Percentiles rank a stretch among this genome's conserved stretches.
phyloP scores from a whole-genome alignment of 129 eudicot genomes.

The Escallonia rubra region DNA sequence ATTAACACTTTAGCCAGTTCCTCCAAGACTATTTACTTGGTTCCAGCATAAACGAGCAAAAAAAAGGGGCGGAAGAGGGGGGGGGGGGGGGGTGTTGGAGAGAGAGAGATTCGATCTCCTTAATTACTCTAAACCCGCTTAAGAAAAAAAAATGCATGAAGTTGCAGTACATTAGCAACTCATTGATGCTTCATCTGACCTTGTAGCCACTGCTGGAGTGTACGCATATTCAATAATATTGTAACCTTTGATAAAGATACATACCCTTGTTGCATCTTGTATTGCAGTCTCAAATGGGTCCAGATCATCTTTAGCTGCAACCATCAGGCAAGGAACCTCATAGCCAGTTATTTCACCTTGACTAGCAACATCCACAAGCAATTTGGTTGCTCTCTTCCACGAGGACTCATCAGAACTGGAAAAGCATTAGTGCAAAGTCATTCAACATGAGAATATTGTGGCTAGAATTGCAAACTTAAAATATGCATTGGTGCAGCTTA shows the following conservation, averaged over 20 bases:
- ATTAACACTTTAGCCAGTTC: background rate
- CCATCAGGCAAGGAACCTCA: slow-evolving; percentile 93
- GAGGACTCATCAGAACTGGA: slow-evolving; percentile 71
- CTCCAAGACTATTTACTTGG: background rate
- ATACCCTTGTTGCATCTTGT: slow-evolving; percentile 94
- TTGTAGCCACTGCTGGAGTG: background rate
- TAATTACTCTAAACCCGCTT: no score
- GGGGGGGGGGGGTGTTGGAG: no score
- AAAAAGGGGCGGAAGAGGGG: no score
- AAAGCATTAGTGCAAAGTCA: slow-evolving; percentile 4
- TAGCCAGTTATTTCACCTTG: slow-evolving; percentile 84
- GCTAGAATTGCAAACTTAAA: background rate
- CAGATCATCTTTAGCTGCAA: slow-evolving; percentile 89
- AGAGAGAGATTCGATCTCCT: no score
- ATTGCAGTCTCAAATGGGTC: slow-evolving; percentile 75
- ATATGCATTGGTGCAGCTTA: background rate
- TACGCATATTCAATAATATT: background rate
- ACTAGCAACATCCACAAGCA: slow-evolving; percentile 89
- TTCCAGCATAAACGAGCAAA: no score
- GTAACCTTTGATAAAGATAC: background rate
- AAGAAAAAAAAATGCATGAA: no score
- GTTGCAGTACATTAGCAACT: no score
- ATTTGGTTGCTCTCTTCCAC: slow-evolving; percentile 70
- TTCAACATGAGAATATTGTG: slow-evolving; percentile 3
- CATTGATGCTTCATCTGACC: no score